Evolutionary conservation across 2,329 filamentous ascomycete species (phyloP).

Genomic region (Neobulgaria alba): DNA sequence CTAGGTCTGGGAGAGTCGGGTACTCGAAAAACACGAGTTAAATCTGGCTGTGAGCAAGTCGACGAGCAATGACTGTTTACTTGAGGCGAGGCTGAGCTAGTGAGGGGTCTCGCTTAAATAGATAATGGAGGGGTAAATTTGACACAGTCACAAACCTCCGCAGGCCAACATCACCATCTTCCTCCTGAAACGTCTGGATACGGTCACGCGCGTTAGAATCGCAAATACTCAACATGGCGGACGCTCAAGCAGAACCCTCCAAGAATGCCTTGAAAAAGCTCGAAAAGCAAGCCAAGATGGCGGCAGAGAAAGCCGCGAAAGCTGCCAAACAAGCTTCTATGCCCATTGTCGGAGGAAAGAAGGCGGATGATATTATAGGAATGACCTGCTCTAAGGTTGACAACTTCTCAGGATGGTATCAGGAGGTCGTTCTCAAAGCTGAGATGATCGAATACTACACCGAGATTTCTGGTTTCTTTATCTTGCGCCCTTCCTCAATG

Average conservation of each 20-base stretch:
- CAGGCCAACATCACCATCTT: too few species aligned
- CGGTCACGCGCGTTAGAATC: neutral
- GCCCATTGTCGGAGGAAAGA: constrained; percentile 49
- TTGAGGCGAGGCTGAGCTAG: neutral
- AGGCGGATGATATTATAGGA: constrained; percentile 65
- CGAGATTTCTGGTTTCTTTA: constrained; percentile 95
- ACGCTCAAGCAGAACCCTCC: constrained; percentile 34
- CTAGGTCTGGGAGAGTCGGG: too few species aligned
- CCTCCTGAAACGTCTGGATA: too few species aligned
- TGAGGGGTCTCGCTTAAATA: neutral
- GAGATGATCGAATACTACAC: constrained; percentile 94
- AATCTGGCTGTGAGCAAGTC: too few species aligned
- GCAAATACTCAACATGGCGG: constrained; percentile 13
- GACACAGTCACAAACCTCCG: neutral
- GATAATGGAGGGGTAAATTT: neutral
- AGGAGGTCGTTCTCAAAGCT: constrained; percentile 93
- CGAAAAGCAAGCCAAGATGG: constrained; percentile 54
- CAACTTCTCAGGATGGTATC: constrained; percentile 93
- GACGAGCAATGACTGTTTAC: too few species aligned
- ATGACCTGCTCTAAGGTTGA: constrained; percentile 79
- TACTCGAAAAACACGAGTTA: too few species aligned
- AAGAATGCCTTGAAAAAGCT: constrained; percentile 60
- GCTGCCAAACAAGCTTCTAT: constrained; percentile 47
- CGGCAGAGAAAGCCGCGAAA: constrained; percentile 53
- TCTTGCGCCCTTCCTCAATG: constrained; percentile 67